phyloP scores from a whole-genome alignment of 2,329 filamentous ascomycete species.

The Fonsecaea pedrosoi region DNA sequence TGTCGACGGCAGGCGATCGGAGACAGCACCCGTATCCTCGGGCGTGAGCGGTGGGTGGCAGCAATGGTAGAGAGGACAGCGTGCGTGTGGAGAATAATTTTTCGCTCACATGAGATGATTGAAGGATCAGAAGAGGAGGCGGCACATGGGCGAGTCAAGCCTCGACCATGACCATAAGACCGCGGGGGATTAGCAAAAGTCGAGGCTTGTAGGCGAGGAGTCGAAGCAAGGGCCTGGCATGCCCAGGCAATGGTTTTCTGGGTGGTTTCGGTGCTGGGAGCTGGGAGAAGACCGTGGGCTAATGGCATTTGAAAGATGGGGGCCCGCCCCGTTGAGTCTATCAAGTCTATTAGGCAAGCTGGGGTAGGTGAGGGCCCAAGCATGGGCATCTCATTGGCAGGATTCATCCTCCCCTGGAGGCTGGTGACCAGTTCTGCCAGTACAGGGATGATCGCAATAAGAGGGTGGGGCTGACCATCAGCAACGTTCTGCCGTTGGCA shows the following conservation, averaged over 20 bases:
- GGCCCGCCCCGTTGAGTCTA: constrained; percentile 6
- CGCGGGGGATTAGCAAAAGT: constrained; percentile 8
- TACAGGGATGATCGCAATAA: constrained; percentile 10
- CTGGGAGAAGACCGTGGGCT: background rate
- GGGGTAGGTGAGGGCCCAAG: constrained; percentile 2
- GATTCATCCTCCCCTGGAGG: background rate
- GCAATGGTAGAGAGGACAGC: constrained; percentile 4
- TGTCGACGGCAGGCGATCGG: constrained; percentile 2
- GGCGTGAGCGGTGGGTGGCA: constrained; percentile 15
- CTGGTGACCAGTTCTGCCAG: constrained; percentile 7
- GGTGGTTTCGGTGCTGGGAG: background rate
- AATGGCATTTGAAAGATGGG: constrained; percentile 13
- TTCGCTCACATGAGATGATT: constrained; percentile 24
- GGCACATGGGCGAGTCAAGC: constrained; percentile 14
- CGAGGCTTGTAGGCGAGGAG: constrained; percentile 10
- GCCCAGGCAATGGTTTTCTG: background rate
- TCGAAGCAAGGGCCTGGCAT: constrained; percentile 2
- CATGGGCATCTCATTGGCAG: constrained; percentile 11
- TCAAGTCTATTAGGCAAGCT: constrained; percentile 17
- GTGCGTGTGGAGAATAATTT: constrained; percentile 15
- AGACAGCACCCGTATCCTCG: background rate
- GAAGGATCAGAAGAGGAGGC: constrained; percentile 8
- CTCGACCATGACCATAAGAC: constrained; percentile 5
- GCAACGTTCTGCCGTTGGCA: constrained; percentile 7
- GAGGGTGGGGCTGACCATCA: constrained; percentile 8